Base-by-base conservation (phyloP, 306 rosid species). In the Glycyrrhiza uralensis region DNA sequence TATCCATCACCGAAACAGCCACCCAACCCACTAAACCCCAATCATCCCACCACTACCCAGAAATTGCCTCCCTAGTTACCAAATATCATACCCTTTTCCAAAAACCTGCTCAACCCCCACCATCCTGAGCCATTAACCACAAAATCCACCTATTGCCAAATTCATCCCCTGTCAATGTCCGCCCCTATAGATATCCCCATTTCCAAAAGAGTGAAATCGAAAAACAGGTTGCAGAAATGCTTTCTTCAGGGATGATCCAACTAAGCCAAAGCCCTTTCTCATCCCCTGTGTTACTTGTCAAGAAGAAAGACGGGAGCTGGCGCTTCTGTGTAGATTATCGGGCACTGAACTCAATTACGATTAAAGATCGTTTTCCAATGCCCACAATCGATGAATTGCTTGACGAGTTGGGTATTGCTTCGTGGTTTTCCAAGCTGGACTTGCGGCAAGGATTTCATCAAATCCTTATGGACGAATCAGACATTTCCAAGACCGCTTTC, bases 381-480 rank as follows among this genome's bases (percentile, higher is more conserved):
- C 52, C 23, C 0, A 4, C 52, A 1, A 46, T 46, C 2, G 52
- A 46, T 0, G 50, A 46, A 11, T 3, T 19, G 2, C 4, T 19
- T 0, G 58, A 47, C 3, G 26, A 47, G 13, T 2, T 47, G 5
- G 4, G 18, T 1, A 9, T 0, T 0, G 10, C 52, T 1, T 18
- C 18, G 5, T 46, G 52, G 23, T 46, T 46, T 0, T 14, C 22
- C 22, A 46, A 46, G 2, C 2, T 46, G 6, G 52, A 44, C 1
- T 7, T n/a, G 1, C 1, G 18, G 5, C 7, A 7, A 15, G 17
- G 60, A 0, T 54, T 10, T 2, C 35, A 23, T 7, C 60, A 54
- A 23, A 24, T 54, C 4, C n/a, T 1, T 0, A 49, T 19, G n/a
- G 0, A 19, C 1, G 0, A 0, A 0, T 28, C 1, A 0, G 56